Evolutionary conservation across 2,329 filamentous ascomycete genomes (phyloP).

Genomic region (Helminthosporium solani): DNA sequence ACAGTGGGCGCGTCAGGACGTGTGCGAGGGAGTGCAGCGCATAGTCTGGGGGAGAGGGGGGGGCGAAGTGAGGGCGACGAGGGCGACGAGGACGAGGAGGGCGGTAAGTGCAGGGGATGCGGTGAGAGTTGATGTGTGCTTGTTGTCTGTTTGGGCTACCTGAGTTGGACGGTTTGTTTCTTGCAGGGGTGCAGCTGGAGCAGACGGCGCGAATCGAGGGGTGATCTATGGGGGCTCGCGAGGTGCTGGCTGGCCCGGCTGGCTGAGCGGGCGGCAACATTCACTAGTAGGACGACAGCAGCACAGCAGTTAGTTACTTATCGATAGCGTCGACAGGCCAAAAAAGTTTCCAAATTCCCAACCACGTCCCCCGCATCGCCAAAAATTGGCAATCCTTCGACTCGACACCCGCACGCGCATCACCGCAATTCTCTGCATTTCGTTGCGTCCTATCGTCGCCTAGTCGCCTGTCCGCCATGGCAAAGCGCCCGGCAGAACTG

Average conservation of each 20-base stretch:
- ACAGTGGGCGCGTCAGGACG: conserved; percentile 30
- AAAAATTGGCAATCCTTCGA: neutral
- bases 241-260: too few species aligned
- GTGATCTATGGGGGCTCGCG: neutral
- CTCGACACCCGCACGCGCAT: neutral
- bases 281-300: too few species aligned
- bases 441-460: too few species aligned
- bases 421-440: too few species aligned
- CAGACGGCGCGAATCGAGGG: conserved; percentile 11
- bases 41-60: conserved; percentile 2
- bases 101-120: neutral
- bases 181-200: conserved; percentile 11
- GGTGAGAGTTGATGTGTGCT: neutral
- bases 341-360: conserved; percentile 17
- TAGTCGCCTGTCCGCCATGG: conserved; percentile 47
- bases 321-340: neutral
- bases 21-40: conserved; percentile 11
- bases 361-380: neutral
- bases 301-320: too few species aligned
- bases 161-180: neutral
- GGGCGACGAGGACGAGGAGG: too few species aligned
- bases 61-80: too few species aligned
- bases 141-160: conserved; percentile 19
- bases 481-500: conserved; percentile 60
- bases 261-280: too few species aligned